Evolutionary conservation across 129 eudicot species (phyloP), one percentile per base, ranked within the genome.

Genomic region (Lactuca saligna): DNA sequence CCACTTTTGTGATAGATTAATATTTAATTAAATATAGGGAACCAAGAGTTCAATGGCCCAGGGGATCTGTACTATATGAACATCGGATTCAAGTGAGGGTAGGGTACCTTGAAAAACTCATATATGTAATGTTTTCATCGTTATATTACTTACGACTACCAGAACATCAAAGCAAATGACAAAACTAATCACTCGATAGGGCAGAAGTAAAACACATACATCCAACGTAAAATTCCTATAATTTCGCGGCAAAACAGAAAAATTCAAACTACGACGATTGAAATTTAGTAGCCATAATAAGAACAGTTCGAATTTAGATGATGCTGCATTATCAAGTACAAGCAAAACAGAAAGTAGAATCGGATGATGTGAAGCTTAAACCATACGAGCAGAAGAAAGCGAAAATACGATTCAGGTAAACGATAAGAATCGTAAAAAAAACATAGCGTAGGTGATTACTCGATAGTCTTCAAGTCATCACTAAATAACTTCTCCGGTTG

Each of bases 161-260:
- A 20, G 31, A 56, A 63, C 67, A 63, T 37, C 29, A 17, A 38
- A 63, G 5, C 69, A 63, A 16, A 17, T 3, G 5, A 46, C 31
- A 5, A 9, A 38, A 17, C 17, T 14, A 46, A 17, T 12, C 44
- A 49, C 34, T 49, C 44, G 32, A 25, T 49, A 50, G 0, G n/a
- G n/a, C 51, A 59, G 38, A 59, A 29, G 29, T 32, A 49, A 2
- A 31, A 8, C 35, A 41, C 37, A 63, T 11, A 4, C 9, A 63
- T 46, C 39, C 2, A 48, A 65, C 57, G 34, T 25, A 46, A 25
- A 29, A 65, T 0, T 29, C 57, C 66, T 13, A 58, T 33, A 29
- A 3, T 57, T 70, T 32, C 66, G 75, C 74, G 66, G 75, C 57
- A 70, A 69, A 44, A 48, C 29, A 13, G 20, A 5, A 58, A 68